phyloP scores from a whole-genome alignment of 148 eudicot species.

The Tetragonia tetragonoides region DNA sequence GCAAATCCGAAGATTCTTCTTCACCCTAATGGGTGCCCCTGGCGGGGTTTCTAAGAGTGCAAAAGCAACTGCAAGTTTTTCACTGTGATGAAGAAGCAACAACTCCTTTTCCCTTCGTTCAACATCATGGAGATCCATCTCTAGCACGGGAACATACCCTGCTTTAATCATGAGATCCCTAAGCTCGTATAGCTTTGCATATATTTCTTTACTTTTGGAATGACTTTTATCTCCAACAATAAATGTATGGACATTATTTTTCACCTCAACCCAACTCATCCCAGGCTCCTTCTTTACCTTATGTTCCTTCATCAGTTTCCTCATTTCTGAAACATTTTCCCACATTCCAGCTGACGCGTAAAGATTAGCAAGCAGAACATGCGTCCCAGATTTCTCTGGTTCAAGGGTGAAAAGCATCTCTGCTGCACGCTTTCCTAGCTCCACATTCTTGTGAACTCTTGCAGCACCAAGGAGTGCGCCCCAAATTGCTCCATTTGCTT shows the following conservation, averaged over 20 bases:
- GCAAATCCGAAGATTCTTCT: conserved; percentile 71
- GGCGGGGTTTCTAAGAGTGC: conserved; percentile 56
- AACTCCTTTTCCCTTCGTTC: conserved; percentile 54
- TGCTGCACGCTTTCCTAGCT: conserved; percentile 61
- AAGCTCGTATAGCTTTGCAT: conserved; percentile 57
- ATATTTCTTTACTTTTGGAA: conserved; percentile 54
- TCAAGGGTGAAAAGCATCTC: conserved; percentile 50
- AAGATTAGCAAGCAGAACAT: conserved; percentile 62
- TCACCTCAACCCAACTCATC: conserved; percentile 73
- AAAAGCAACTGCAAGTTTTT: conserved; percentile 73
- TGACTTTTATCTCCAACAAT: conserved; percentile 63
- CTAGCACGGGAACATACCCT: conserved; percentile 62
- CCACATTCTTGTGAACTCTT: conserved; percentile 59
- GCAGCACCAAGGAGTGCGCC: conserved; percentile 80
- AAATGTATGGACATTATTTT: conserved; percentile 58
- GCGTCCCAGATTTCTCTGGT: conserved; percentile 69
- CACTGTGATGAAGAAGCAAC: conserved; percentile 61
- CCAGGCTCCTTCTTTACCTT: conserved; percentile 77
- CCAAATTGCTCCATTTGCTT: conserved; percentile 65
- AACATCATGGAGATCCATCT: conserved; percentile 67
- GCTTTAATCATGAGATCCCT: conserved; percentile 45
- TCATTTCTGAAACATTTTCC: conserved; percentile 53
- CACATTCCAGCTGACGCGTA: conserved; percentile 77
- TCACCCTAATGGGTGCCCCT: conserved; percentile 63
- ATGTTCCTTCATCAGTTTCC: conserved; percentile 56